These are phyloP conservation scores for Xylaria sp. DNA, from an alignment of 2,329 filamentous ascomycete genomes.

Conservation along the genomic window DNA sequence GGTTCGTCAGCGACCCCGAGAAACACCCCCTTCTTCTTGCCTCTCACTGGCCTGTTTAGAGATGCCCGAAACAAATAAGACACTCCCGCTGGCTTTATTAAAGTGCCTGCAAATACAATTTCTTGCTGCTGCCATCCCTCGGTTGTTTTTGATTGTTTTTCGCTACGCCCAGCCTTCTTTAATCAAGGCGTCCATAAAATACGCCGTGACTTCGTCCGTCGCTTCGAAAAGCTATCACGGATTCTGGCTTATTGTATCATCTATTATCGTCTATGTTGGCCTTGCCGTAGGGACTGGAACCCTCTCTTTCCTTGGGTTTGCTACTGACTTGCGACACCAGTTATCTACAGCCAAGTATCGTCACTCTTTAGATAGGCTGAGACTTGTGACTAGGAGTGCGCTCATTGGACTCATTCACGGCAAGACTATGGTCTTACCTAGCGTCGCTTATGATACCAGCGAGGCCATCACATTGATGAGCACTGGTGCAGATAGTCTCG, in stretches of 20 bases:
- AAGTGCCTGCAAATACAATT: slow-evolving; percentile 47
- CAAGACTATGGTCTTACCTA: slow-evolving; percentile 44
- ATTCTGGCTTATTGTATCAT: slow-evolving; percentile 46
- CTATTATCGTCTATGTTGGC: slow-evolving; percentile 51
- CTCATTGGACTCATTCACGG: slow-evolving; percentile 52
- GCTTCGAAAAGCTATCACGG: slow-evolving; percentile 39
- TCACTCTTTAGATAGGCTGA: slow-evolving; percentile 47
- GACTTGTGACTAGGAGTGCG: slow-evolving; percentile 49
- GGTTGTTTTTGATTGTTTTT: slow-evolving; percentile 53
- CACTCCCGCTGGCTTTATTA: slow-evolving; percentile 48
- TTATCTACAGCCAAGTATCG: slow-evolving; percentile 49
- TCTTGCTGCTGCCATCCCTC: slow-evolving; percentile 48
- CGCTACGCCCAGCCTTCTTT: slow-evolving; percentile 54
- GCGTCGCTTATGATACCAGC: slow-evolving; percentile 46
- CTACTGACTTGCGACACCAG: background rate
- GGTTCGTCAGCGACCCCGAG: slow-evolving; percentile 34
- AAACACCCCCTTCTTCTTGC: background rate
- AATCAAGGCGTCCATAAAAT: slow-evolving; percentile 52
- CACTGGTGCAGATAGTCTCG: slow-evolving; percentile 53
- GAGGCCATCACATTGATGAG: slow-evolving; percentile 53
- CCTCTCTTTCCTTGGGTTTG: background rate
- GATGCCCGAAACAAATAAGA: slow-evolving; percentile 29
- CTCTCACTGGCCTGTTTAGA: slow-evolving; percentile 15
- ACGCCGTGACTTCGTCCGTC: slow-evolving; percentile 35
- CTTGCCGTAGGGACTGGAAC: slow-evolving; percentile 48